Conservation (phyloP, 2,329 filamentous ascomycete genomes). For the Bipolaris oryzae region DNA sequence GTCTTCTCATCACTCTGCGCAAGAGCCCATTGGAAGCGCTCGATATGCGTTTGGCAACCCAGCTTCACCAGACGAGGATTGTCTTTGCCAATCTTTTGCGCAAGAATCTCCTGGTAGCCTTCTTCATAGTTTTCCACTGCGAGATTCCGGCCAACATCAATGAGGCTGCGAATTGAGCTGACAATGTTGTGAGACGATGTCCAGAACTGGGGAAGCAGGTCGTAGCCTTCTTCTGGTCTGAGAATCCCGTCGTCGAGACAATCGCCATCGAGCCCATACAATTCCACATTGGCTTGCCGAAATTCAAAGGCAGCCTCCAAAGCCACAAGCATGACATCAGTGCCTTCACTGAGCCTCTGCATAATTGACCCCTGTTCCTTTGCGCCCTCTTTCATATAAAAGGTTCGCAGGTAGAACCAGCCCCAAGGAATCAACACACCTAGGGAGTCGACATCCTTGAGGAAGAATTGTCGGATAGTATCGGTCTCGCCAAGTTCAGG, state of each 20-base stretch:
- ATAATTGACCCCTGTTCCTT: slow-evolving; percentile 60
- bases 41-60: slow-evolving; percentile 63
- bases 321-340: slow-evolving; percentile 71
- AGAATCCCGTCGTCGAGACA: slow-evolving; percentile 58
- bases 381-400: slow-evolving; percentile 70
- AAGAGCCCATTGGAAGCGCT: slow-evolving; percentile 64
- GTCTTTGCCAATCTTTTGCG: slow-evolving; percentile 55
- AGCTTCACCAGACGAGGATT: slow-evolving; percentile 61
- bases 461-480: slow-evolving; percentile 83
- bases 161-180: slow-evolving; percentile 46
- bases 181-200: slow-evolving; percentile 67
- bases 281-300: slow-evolving; percentile 68
- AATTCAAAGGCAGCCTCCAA: slow-evolving; percentile 71
- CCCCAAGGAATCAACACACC: slow-evolving; percentile 80
- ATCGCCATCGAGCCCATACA: slow-evolving; percentile 76
- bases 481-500: slow-evolving; percentile 74
- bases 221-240: slow-evolving; percentile 61
- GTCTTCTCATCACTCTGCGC: slow-evolving; percentile 58
- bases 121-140: slow-evolving; percentile 50
- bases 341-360: slow-evolving; percentile 66
- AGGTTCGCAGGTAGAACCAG: slow-evolving; percentile 69
- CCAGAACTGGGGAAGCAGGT: slow-evolving; percentile 80
- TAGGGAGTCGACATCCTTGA: slow-evolving; percentile 67
- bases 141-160: slow-evolving; percentile 51
- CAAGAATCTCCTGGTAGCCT: slow-evolving; percentile 39